Percentiles rank a stretch among this genome's conserved stretches.
These are phyloP conservation scores for Monilinia fructicola DNA, from an alignment of 2,329 filamentous ascomycete genomes.

Conservation along the genomic window DNA sequence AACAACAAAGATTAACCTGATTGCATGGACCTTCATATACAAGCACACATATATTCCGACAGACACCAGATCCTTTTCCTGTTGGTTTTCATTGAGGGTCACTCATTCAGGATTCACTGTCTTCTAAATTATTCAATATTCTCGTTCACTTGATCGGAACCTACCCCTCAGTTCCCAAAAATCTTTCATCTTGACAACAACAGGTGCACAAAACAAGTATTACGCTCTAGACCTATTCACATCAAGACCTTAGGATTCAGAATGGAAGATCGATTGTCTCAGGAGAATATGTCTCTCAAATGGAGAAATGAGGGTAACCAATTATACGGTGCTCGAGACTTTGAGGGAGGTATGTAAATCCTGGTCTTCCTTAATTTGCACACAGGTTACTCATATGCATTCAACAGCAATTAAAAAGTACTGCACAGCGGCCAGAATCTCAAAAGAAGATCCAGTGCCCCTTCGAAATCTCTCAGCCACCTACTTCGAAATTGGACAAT, in stretches of 20 bases:
- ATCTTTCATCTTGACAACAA: background rate
- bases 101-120: background rate
- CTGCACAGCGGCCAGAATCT: background rate
- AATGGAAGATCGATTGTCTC: background rate
- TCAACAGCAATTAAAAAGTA: background rate
- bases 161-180: background rate
- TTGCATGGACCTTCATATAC: background rate
- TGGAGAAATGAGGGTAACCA: background rate
- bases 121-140: background rate
- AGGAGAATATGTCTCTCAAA: background rate
- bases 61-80: background rate
- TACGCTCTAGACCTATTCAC: background rate
- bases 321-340: background rate
- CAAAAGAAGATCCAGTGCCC: background rate
- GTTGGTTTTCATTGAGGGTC: background rate
- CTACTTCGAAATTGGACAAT: background rate
- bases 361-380: background rate
- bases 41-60: background rate
- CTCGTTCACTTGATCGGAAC: background rate
- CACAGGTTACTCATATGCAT: background rate
- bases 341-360: background rate
- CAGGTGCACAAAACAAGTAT: background rate
- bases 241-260: background rate
- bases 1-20: background rate
- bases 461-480: background rate